Percentiles rank a stretch among this genome's conserved stretches.
phyloP scores from a whole-genome alignment of 352 stramenopile species.

The Phytophthora pseudosyringae region DNA sequence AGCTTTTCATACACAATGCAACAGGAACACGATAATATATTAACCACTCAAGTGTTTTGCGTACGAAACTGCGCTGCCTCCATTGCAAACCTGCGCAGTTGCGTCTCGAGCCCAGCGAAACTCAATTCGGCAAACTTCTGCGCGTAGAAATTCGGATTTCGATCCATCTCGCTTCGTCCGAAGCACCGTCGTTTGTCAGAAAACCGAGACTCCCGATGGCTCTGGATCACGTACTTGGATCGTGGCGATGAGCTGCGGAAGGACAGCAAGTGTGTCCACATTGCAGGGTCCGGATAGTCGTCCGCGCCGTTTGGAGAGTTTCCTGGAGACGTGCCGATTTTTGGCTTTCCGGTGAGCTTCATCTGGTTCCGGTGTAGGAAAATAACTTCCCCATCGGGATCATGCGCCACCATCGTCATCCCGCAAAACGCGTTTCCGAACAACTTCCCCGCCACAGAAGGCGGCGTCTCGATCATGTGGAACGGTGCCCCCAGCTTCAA shows the following conservation, averaged over 20 bases:
- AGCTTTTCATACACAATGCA: no score
- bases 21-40: no score
- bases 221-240: slow-evolving; percentile 51
- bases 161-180: slow-evolving; percentile 28
- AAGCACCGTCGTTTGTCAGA: slow-evolving; percentile 53
- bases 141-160: neutral
- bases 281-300: slow-evolving; percentile 37
- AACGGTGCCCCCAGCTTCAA: slow-evolving; percentile 50
- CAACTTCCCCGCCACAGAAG: slow-evolving; percentile 39
- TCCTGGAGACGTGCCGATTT: neutral
- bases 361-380: slow-evolving; percentile 50
- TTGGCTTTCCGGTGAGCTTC: slow-evolving; percentile 30
- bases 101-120: slow-evolving; percentile 9
- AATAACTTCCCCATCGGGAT: slow-evolving; percentile 32
- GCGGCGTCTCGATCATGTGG: slow-evolving; percentile 57
- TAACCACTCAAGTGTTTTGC: no score
- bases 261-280: slow-evolving; percentile 65
- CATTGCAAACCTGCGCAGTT: slow-evolving; percentile 12
- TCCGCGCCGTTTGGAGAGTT: neutral
- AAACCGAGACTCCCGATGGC: slow-evolving; percentile 33
- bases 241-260: slow-evolving; percentile 45
- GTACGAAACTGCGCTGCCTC: slow-evolving; percentile 3
- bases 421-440: slow-evolving; percentile 42
- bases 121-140: slow-evolving; percentile 12
- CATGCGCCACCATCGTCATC: slow-evolving; percentile 43